A percentile compares a stretch with the other conserved stretches of the same genome.
Evolutionary conservation across 805 yeast species (phyloP).

Genomic region (Wickerhamomyces pijperi): DNA sequence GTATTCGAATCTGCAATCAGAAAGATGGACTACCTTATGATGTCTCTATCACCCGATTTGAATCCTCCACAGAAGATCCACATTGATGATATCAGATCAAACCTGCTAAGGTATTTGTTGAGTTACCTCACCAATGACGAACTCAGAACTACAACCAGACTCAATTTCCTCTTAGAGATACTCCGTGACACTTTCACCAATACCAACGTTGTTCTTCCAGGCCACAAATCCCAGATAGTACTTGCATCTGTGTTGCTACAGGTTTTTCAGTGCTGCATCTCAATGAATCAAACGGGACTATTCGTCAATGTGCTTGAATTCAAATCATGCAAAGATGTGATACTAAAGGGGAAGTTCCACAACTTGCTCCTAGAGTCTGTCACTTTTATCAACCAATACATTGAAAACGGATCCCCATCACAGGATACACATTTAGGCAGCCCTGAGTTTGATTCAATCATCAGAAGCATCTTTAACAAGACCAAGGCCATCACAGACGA

Average conservation of each 20-base stretch:
- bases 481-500: background rate
- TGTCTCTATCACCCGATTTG: background rate
- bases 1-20: constrained; percentile 15
- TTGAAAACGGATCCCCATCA: background rate
- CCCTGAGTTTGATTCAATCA: background rate
- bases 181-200: constrained; percentile 3
- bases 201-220: background rate
- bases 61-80: constrained; percentile 1
- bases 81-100: constrained; percentile 13
- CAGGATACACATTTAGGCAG: background rate
- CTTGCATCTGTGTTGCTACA: background rate
- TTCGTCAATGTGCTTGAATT: background rate
- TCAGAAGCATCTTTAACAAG: background rate
- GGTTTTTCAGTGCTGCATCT: background rate
- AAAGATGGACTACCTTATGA: constrained; percentile 13
- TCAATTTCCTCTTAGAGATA: constrained; percentile 6
- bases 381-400: background rate
- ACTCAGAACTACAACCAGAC: constrained; percentile 5
- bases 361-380: background rate
- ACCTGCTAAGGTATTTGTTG: constrained; percentile 10
- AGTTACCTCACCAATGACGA: constrained; percentile 11
- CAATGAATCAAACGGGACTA: background rate
- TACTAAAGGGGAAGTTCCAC: background rate
- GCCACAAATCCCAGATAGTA: background rate
- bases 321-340: background rate